A percentile compares a stretch with the other conserved stretches of the same genome.
Conservation (phyloP, 257 asterid species). For the Rubia yunnanensis region DNA sequence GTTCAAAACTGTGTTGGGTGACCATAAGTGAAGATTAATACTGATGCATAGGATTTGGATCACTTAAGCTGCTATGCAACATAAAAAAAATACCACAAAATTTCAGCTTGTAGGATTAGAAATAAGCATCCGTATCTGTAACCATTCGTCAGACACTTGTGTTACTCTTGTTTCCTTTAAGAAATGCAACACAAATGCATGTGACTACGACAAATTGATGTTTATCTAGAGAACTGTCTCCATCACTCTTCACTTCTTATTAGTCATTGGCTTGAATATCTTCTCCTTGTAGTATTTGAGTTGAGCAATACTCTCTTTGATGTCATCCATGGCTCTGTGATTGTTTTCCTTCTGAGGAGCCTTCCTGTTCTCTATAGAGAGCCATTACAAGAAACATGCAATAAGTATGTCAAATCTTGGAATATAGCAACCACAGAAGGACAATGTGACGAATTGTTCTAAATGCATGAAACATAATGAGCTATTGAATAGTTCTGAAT, state of each 20-base stretch:
- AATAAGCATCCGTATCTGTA: background rate
- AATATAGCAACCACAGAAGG: background rate
- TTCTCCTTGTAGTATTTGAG: slow-evolving; percentile 67
- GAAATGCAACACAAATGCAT: too few species aligned
- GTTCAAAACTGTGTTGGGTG: slow-evolving; percentile 42
- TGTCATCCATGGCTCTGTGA: slow-evolving; percentile 93
- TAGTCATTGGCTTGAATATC: slow-evolving; percentile 53
- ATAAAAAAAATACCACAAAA: background rate
- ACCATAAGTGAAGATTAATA: slow-evolving; percentile 16
- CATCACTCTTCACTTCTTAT: slow-evolving; percentile 47
- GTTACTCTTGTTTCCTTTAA: background rate
- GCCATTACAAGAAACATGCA: background rate
- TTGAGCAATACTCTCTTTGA: slow-evolving; percentile 82
- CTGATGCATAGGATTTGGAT: background rate
- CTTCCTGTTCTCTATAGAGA: slow-evolving; percentile 43
- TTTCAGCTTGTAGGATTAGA: background rate
- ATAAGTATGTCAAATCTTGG: background rate
- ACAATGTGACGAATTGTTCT: background rate
- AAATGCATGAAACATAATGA: slow-evolving; percentile 11
- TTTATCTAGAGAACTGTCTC: background rate
- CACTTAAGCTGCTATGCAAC: background rate
- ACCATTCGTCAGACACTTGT: too few species aligned
- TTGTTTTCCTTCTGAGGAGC: slow-evolving; percentile 76
- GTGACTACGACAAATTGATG: background rate
- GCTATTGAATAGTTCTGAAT: background rate